These are phyloP conservation scores for Aspergillus nomiae DNA, from an alignment of 2,329 filamentous ascomycete genomes.

Conservation along the genomic window DNA sequence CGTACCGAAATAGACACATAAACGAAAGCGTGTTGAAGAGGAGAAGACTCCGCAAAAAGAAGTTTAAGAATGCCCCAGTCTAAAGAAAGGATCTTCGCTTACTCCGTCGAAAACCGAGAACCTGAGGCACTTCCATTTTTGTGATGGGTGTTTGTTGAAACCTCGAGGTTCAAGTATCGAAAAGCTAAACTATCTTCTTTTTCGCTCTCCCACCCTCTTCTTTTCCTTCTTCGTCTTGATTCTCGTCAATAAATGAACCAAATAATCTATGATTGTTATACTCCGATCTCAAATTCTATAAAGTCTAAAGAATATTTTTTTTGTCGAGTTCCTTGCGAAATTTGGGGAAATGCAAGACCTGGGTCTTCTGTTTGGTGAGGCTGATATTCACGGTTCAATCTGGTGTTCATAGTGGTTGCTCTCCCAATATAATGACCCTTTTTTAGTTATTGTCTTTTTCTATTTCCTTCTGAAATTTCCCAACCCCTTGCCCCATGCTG, in stretches of 20 bases:
- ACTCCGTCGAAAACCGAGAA: not conserved
- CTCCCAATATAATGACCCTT: not conserved
- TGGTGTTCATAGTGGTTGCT: not conserved
- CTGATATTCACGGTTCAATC: not conserved
- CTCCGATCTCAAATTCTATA: not conserved
- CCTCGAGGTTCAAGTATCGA: not conserved
- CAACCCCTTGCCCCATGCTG: not conserved
- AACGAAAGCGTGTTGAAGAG: not conserved
- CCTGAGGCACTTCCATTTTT: not conserved
- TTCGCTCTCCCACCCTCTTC: not conserved
- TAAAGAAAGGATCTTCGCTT: not conserved
- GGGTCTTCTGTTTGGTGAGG: not conserved
- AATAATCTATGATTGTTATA: not conserved
- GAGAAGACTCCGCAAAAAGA: not conserved
- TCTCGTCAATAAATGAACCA: not conserved
- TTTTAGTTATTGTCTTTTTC: not conserved
- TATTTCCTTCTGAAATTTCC: not conserved
- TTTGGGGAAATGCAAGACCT: not conserved
- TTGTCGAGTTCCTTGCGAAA: not conserved
- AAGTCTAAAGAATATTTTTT: not conserved
- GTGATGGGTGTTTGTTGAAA: not conserved
- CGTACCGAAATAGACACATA: not conserved
- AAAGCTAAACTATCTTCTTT: not conserved
- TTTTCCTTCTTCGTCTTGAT: not conserved
- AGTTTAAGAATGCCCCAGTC: not conserved